Conservation (phyloP, 2,329 filamentous ascomycete genomes). For the Verticillium klebahnii region DNA sequence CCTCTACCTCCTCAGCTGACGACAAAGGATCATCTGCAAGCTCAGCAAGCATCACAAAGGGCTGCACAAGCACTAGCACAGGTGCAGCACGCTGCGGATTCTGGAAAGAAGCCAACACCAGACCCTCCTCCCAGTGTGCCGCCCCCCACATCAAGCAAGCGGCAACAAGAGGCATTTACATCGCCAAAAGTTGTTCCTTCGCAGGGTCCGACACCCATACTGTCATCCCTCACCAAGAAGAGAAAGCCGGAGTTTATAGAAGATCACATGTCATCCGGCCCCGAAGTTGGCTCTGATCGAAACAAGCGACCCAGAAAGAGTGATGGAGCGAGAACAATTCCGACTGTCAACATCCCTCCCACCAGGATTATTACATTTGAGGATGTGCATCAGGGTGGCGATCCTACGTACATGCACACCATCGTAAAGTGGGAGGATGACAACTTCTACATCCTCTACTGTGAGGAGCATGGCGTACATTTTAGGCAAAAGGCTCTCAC, state of each 20-base stretch:
- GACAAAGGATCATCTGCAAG: not conserved
- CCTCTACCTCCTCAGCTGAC: not conserved
- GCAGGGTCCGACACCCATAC: no score
- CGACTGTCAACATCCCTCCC: not conserved
- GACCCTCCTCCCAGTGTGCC: not conserved
- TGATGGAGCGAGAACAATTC: not conserved
- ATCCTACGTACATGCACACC: conserved; percentile 13
- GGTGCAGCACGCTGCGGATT: not conserved
- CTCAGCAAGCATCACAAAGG: not conserved
- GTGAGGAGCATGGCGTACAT: conserved; percentile 15
- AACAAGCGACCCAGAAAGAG: not conserved
- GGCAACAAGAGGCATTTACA: no score
- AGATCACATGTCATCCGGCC: not conserved
- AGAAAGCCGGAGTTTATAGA: not conserved
- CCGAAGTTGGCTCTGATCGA: not conserved
- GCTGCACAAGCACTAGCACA: not conserved
- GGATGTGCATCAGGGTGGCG: conserved; percentile 15
- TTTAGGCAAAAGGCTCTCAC: conserved; percentile 11
- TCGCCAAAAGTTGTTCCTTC: no score
- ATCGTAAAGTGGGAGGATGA: conserved; percentile 11
- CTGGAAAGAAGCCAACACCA: not conserved
- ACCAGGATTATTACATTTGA: conserved; percentile 17
- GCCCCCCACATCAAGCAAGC: no score
- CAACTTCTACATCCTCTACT: conserved; percentile 15
- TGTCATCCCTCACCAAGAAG: not conserved